A percentile compares a stretch with the other conserved stretches of the same genome.
Evolutionary conservation across 345 rosid genomes (phyloP).

Genomic region (Eutrema heterophyllum): DNA sequence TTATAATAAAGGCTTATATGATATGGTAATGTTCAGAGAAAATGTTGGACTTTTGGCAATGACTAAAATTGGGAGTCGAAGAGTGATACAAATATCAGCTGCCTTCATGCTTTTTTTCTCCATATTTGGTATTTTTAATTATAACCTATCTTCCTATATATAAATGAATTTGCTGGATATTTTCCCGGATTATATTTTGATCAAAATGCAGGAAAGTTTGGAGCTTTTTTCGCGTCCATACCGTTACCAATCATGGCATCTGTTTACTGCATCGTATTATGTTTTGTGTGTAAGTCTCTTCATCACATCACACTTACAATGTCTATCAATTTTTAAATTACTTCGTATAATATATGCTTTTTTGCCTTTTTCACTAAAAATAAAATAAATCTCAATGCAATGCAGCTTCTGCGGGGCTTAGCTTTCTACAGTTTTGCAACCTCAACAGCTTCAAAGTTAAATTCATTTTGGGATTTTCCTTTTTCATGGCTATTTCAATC

Average conservation of each 20-base stretch:
- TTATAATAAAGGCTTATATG: not conserved
- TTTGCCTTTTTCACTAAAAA: not conserved
- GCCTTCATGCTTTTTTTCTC: conserved; percentile 73
- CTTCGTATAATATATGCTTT: not conserved
- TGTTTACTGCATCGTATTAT: conserved; percentile 47
- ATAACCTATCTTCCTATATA: not conserved
- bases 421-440: conserved; percentile 61
- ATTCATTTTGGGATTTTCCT: conserved; percentile 52
- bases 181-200: not conserved
- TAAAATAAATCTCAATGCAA: not conserved
- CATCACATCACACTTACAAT: not conserved
- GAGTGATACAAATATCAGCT: conserved; percentile 75
- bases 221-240: conserved; percentile 65
- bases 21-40: conserved; percentile 39
- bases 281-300: conserved; percentile 49
- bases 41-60: conserved; percentile 70
- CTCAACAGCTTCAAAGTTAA: conserved; percentile 53
- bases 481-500: conserved; percentile 54
- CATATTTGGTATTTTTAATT: conserved; percentile 42
- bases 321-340: not conserved
- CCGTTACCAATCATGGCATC: conserved; percentile 60
- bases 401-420: conserved; percentile 50
- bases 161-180: not conserved
- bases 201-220: conserved; percentile 49
- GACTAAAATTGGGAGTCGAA: conserved; percentile 72